These are phyloP conservation scores for Hypoxylon sp. DNA, from an alignment of 2,329 filamentous ascomycete species.

Conservation along the genomic window DNA sequence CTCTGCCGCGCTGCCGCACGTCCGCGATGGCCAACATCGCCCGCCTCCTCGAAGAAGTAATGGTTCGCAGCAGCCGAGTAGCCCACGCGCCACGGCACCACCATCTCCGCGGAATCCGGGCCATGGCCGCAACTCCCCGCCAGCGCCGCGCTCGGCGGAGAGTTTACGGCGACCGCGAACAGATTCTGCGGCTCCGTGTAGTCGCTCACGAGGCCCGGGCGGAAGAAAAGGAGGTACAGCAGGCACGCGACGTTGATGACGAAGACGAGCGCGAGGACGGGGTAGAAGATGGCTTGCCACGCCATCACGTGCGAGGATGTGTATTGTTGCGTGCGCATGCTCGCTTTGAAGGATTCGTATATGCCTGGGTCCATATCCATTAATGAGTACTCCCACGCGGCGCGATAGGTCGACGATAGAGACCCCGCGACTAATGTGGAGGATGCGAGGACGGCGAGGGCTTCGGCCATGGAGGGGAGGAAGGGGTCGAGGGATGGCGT, in stretches of 20 bases:
- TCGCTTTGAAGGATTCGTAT: conserved; percentile 74
- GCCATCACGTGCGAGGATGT: conserved; percentile 72
- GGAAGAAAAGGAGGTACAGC: conserved; percentile 71
- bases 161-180: conserved; percentile 79
- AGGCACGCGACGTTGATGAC: conserved; percentile 77
- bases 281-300: conserved; percentile 78
- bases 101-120: conserved; percentile 44
- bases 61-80: conserved; percentile 50
- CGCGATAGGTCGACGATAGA: conserved; percentile 72
- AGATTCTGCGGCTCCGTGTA: conserved; percentile 84
- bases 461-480: conserved; percentile 80
- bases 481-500: conserved; percentile 61
- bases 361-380: conserved; percentile 61
- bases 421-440: conserved; percentile 75
- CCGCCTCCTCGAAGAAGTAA: conserved; percentile 52
- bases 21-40: background rate
- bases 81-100: conserved; percentile 48
- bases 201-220: conserved; percentile 76
- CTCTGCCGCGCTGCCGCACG: conserved; percentile 5
- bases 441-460: conserved; percentile 77
- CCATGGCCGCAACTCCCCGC: conserved; percentile 51
- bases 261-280: conserved; percentile 76
- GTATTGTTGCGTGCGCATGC: conserved; percentile 77
- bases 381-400: conserved; percentile 66
- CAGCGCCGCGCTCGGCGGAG: conserved; percentile 48